Conservation (phyloP, 1,284 basidiomycete genomes). For the Puccinia coronata region DNA sequence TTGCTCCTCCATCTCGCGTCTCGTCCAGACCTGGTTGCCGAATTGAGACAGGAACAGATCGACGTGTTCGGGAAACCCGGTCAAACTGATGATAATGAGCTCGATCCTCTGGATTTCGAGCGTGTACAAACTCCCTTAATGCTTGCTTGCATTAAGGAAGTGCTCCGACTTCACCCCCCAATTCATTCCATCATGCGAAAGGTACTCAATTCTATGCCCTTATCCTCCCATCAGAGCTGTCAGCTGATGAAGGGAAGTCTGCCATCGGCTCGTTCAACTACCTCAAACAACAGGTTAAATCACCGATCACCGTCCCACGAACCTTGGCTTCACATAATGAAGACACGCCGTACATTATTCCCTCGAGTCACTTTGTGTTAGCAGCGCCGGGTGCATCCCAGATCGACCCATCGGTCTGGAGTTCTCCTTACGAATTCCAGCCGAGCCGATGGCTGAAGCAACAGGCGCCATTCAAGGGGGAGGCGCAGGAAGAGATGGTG, state of each 20-base stretch:
- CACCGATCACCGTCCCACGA: constrained; percentile 68
- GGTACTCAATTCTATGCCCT: background rate
- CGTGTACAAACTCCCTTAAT: constrained; percentile 77
- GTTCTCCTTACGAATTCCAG: constrained; percentile 71
- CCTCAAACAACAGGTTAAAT: constrained; percentile 65
- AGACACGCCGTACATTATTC: constrained; percentile 74
- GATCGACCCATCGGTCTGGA: constrained; percentile 83
- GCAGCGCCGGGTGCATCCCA: constrained; percentile 86
- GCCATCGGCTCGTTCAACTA: constrained; percentile 63
- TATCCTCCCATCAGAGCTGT: constrained; percentile 56
- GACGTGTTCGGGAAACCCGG: constrained; percentile 72
- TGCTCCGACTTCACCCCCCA: constrained; percentile 69
- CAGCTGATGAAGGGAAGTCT: background rate
- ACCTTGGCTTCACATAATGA: constrained; percentile 74
- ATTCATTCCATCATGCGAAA: constrained; percentile 72
- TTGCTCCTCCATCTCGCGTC: constrained; percentile 85
- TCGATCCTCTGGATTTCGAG: constrained; percentile 82
- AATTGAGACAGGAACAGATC: constrained; percentile 85
- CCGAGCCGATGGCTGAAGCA: constrained; percentile 73
- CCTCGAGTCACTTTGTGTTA: constrained; percentile 86
- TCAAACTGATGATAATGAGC: constrained; percentile 65
- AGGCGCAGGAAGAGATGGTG: constrained; percentile 79
- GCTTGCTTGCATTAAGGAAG: constrained; percentile 72
- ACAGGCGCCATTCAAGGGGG: constrained; percentile 74
- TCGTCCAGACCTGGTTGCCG: constrained; percentile 73